Evolutionary conservation across 2,329 filamentous ascomycete species (phyloP), one percentile per base, ranked within the genome.

Genomic region (Venturia nashicola): DNA sequence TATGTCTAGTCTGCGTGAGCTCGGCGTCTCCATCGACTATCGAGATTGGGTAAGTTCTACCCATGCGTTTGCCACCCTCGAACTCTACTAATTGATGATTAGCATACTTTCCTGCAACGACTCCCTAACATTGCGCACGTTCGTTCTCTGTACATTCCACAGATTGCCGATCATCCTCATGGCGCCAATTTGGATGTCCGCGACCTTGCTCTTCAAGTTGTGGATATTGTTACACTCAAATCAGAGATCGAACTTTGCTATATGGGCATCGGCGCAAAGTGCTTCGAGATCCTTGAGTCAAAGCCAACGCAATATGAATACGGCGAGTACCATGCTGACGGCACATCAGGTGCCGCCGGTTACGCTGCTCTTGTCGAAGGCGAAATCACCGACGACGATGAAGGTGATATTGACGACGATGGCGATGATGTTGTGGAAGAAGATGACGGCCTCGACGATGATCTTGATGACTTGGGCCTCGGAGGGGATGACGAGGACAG

Each of bases 71-170:
- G 36, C 59, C 8, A 8, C 39, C 32, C 44, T 14, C 43, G 42
- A 40, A 32, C 60, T 23, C 34, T 40, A 51, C n/a, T 23, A 7
- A 32, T 48, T 54, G 18, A 43, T 42, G 2, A 36, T 66, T 67
- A 90, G 88, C 90, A 94, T 74, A 86, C 84, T 67, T 90, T 94
- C 76, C 81, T 94, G 9, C 88, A 90, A 71, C 80, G 86, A 51
- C 81, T 94, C 12, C 88, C 88, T 0, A 82, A 84, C 62, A 80
- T 92, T 61, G 82, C 86, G 0, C 84, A 88, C 64, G 80, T 94
- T 43, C 84, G 86, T 23, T 87, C 86, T 11, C 76, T 91, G 3
- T 87, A 91, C 70, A 82, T 92, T 57, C 83, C 87, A 8, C 83
- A 85, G 70, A 84, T 91, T 64, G 80, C 82, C 34, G 83, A 87